Evolutionary conservation across 768 basidiomycete species (phyloP).

Genomic region (Boletus pseudopeckii): DNA sequence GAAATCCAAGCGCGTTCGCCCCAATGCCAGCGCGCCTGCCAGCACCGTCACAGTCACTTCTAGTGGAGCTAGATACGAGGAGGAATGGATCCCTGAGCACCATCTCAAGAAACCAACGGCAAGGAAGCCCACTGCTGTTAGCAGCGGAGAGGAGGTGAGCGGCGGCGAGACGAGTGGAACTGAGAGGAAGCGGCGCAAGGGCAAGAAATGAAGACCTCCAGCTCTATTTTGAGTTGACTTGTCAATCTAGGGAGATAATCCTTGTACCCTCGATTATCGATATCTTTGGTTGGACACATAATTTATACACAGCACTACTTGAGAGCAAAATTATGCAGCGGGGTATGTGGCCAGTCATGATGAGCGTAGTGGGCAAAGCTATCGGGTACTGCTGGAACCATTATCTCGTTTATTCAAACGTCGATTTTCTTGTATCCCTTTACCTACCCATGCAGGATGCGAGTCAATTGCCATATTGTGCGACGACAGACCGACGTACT

Average conservation of each 20-base stretch:
- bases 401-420: slow-evolving; percentile 25
- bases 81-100: slow-evolving; percentile 93
- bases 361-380: not conserved
- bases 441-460: slow-evolving; percentile 48
- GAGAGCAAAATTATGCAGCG: not conserved
- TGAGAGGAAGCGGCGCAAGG: slow-evolving; percentile 47
- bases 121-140: slow-evolving; percentile 44
- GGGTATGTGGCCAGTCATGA: not conserved
- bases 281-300: slow-evolving; percentile 1
- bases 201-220: slow-evolving; percentile 42
- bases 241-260: not conserved
- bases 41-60: slow-evolving; percentile 58
- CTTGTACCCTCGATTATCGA: not conserved
- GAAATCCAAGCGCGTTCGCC: slow-evolving; percentile 41
- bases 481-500: slow-evolving; percentile 44
- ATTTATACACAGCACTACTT: slow-evolving; percentile 5
- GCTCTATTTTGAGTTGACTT: not conserved
- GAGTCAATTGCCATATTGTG: slow-evolving; percentile 1
- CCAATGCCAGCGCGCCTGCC: slow-evolving; percentile 51
- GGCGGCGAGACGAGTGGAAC: slow-evolving; percentile 61
- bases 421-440: slow-evolving; percentile 84
- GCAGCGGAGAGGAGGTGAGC: slow-evolving; percentile 66
- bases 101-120: slow-evolving; percentile 69
- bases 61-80: slow-evolving; percentile 67
- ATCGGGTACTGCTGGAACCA: not conserved